Base-by-base conservation (phyloP, 2,329 filamentous ascomycete genomes). In the Reticulascus tulasneorum region DNA sequence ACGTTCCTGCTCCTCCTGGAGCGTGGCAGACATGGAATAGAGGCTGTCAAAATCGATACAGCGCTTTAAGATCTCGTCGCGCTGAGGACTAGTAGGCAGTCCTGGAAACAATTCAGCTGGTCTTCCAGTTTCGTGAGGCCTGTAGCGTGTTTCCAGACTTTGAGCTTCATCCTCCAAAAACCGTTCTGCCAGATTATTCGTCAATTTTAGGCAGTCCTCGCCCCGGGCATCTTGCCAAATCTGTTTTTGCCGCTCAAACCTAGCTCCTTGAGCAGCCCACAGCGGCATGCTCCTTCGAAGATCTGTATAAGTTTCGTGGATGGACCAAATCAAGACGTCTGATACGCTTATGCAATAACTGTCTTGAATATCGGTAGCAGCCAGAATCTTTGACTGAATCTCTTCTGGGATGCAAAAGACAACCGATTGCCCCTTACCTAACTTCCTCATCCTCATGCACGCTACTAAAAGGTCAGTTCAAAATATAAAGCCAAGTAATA, bases 371-470 rank as follows among this genome's bases (percentile, higher is more conserved):
- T 40, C 1, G 4, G 5, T 13, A 1, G 9, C n/a, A 2, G 49
- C 45, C 0, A 53, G 40, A 12, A 85, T 79, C 39, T 74, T 75
- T 0, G 50, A 55, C 9, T 72, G 58, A 4, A 86, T 77, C 38
- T 87, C 83, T 1, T 64, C 50, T 0, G 78, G 69, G 1, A 79
- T 57, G 35, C 70, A 76, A 33, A 86, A 86, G 0, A 74, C 60
- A 0, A 87, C 70, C 0, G 75, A 78, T 46, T 89, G 83, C 0
- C 81, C 81, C 3, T 75, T 59, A 0, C 81, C 84, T 0, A 90
- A 65, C 40, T 81, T 76, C 9, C 83, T 58, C 73, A 88, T 79
- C n/a, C 84, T 58, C 79, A 84, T 86, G 40, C 80, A 84, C 0
- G 80, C 81, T 77, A 23, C 11, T 4, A 20, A 7, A 4, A n/a